Conservation (phyloP, 176 grass and related monocot genomes). For the Aegilops speltoides region DNA sequence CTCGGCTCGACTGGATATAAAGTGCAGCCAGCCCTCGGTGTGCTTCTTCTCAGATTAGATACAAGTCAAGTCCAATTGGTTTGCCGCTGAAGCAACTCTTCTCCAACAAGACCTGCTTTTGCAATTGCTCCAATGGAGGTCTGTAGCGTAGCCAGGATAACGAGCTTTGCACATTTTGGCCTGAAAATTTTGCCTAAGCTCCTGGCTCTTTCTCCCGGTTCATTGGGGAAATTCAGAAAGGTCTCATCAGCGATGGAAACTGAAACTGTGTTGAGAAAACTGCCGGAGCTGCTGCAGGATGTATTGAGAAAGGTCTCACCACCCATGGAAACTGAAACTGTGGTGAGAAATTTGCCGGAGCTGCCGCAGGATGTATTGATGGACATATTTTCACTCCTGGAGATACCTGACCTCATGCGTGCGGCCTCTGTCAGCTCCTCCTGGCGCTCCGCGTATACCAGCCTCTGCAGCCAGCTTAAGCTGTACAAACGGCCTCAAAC, state of each 20-base stretch:
- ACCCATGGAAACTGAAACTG: not conserved
- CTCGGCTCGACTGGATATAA: no score
- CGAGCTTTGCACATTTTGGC: not conserved
- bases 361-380: not conserved
- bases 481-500: not conserved
- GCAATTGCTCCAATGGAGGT: not conserved
- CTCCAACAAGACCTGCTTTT: not conserved
- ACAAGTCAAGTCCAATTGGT: no score
- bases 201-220: not conserved
- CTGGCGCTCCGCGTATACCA: not conserved
- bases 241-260: not conserved
- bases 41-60: no score
- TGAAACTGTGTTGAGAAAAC: no score
- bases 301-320: not conserved
- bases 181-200: not conserved
- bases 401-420: not conserved
- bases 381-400: not conserved
- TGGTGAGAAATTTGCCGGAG: not conserved
- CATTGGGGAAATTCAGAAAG: not conserved
- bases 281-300: not conserved
- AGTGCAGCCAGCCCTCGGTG: no score
- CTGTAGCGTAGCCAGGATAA: not conserved
- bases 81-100: no score
- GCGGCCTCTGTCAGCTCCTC: not conserved
- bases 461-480: not conserved